phyloP scores from a whole-genome alignment of 306 rosid genomes.

The Hippophae tibetana region DNA sequence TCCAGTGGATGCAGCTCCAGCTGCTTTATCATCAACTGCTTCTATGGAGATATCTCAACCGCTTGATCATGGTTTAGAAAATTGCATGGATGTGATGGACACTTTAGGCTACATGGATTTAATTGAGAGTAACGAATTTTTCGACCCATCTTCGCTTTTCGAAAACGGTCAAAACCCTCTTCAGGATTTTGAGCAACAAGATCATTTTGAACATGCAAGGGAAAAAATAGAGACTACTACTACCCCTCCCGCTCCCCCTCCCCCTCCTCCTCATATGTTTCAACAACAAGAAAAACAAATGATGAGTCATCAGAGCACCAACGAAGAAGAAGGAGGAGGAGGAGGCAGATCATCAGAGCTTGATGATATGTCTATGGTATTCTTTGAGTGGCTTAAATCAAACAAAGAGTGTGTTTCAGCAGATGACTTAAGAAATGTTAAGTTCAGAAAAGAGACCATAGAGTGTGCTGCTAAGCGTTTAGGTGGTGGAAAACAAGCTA shows the following conservation, averaged over 20 bases:
- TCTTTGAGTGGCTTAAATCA: slow-evolving; percentile 78
- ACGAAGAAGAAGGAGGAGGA: slow-evolving; percentile 26
- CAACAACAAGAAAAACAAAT: slow-evolving; percentile 19
- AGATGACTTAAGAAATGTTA: slow-evolving; percentile 74
- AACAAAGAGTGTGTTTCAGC: slow-evolving; percentile 82
- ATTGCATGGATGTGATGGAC: slow-evolving; percentile 57
- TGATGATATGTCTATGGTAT: slow-evolving; percentile 51
- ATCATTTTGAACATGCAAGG: slow-evolving; percentile 9
- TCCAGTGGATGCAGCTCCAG: slow-evolving; percentile 15
- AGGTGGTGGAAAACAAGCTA: slow-evolving; percentile 89
- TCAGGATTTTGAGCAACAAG: slow-evolving; percentile 20
- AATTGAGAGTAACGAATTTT: slow-evolving; percentile 45
- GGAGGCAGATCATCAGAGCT: too few species aligned
- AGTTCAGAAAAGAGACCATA: slow-evolving; percentile 64
- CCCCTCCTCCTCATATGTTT: too few species aligned
- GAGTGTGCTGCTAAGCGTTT: slow-evolving; percentile 75
- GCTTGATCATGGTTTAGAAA: slow-evolving; percentile 9
- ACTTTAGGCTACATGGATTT: slow-evolving; percentile 82
- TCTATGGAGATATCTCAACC: slow-evolving; percentile 52
- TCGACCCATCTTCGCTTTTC: slow-evolving; percentile 51
- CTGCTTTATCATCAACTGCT: slow-evolving; percentile 47
- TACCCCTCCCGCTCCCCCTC: too few species aligned
- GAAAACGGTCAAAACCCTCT: slow-evolving; percentile 33
- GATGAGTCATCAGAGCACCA: slow-evolving; percentile 5
- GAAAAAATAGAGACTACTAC: background rate